Evolutionary conservation across 2,329 filamentous ascomycete genomes (phyloP).

Genomic region (Incumbomyces lentus): DNA sequence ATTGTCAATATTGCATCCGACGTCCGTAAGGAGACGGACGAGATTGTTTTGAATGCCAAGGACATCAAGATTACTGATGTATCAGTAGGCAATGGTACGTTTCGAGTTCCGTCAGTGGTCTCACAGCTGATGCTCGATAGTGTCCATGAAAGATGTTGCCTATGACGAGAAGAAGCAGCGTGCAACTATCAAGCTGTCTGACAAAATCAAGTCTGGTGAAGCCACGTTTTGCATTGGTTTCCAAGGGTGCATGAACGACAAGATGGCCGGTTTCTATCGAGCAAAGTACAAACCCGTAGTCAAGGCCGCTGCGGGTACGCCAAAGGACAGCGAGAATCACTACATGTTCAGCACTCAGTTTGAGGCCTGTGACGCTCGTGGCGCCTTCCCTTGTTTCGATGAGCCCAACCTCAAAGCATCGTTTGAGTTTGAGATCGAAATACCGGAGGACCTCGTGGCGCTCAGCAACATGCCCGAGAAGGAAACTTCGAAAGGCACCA

Average conservation of each 20-base stretch:
- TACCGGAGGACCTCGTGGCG: slow-evolving; percentile 77
- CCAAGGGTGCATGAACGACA: slow-evolving; percentile 72
- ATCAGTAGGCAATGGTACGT: slow-evolving; percentile 47
- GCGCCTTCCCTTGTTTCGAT: slow-evolving; percentile 96
- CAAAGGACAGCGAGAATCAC: slow-evolving; percentile 52
- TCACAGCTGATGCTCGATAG: slow-evolving; percentile 3
- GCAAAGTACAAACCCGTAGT: slow-evolving; percentile 81
- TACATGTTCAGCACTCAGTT: slow-evolving; percentile 93
- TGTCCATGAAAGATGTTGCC: slow-evolving; percentile 43
- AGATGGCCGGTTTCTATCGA: slow-evolving; percentile 88
- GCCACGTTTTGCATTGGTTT: slow-evolving; percentile 62
- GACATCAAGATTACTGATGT: slow-evolving; percentile 66
- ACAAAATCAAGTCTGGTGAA: slow-evolving; percentile 60
- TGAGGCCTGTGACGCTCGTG: slow-evolving; percentile 86
- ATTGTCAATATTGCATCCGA: slow-evolving; percentile 69
- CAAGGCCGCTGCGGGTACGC: slow-evolving; percentile 63
- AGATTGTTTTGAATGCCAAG: slow-evolving; percentile 75
- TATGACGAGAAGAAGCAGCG: slow-evolving; percentile 81
- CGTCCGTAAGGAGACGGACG: slow-evolving; percentile 59
- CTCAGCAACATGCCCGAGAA: slow-evolving; percentile 95
- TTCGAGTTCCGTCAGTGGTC: neutral
- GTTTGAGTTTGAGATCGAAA: slow-evolving; percentile 86
- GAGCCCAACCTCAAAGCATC: slow-evolving; percentile 95
- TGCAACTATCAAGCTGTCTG: slow-evolving; percentile 64
- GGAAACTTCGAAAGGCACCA: slow-evolving; percentile 57